These are phyloP conservation scores for Pythium folliculosum DNA, from an alignment of 352 stramenopile species.

Conservation along the genomic window DNA sequence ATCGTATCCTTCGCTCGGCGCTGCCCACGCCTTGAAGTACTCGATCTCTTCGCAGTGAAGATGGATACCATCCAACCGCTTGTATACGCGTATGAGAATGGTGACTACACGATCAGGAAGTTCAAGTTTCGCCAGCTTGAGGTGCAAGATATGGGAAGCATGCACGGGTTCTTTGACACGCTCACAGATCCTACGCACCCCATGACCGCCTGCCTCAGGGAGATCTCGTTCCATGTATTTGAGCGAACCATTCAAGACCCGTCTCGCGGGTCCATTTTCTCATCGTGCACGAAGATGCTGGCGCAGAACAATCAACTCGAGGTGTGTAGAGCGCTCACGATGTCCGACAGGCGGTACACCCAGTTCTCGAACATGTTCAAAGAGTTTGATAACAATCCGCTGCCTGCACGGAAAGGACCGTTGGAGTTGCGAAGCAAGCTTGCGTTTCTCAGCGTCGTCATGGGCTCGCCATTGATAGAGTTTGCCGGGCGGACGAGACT, in stretches of 20 bases:
- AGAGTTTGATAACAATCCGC: conserved; percentile 7
- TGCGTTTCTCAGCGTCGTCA: conserved; percentile 16
- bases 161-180: conserved; percentile 16
- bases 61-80: background rate
- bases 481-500: background rate
- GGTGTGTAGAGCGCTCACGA: conserved; percentile 11
- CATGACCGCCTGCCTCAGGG: background rate
- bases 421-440: conserved; percentile 16
- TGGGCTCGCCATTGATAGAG: background rate
- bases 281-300: conserved; percentile 18
- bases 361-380: conserved; percentile 12
- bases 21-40: background rate
- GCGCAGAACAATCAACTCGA: background rate
- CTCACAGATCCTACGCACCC: background rate
- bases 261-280: conserved; percentile 12
- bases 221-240: conserved; percentile 21
- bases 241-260: conserved; percentile 15
- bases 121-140: conserved; percentile 17
- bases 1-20: background rate
- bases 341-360: conserved; percentile 6
- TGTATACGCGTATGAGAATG: background rate
- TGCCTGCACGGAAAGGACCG: conserved; percentile 8
- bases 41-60: conserved; percentile 12
- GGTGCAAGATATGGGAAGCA: conserved; percentile 1
- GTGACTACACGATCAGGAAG: background rate